phyloP scores from a whole-genome alignment of 164 flowering plant genomes.

The Taxillus chinensis region DNA sequence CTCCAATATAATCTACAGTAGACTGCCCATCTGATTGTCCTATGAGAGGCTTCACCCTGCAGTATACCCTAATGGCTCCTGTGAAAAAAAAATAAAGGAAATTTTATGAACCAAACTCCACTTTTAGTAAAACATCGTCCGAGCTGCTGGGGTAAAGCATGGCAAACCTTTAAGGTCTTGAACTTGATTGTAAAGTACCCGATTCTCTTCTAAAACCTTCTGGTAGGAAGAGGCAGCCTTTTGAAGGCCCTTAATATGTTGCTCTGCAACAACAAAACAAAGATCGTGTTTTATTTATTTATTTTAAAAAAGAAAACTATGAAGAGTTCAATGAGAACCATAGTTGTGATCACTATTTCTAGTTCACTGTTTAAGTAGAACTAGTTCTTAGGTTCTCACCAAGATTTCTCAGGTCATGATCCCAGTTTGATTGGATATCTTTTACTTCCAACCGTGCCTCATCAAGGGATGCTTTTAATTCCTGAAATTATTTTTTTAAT shows the following conservation, averaged over 20 bases:
- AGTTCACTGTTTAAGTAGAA: too few relatives aligned
- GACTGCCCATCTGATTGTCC: conserved; percentile 43
- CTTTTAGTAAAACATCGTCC: neutral
- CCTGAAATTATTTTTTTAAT: conserved; percentile 26
- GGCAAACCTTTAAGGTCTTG: conserved; percentile 78
- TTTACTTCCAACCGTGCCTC: conserved; percentile 38
- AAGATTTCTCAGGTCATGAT: conserved; percentile 40
- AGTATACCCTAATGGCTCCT: conserved; percentile 85
- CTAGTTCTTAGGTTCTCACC: conserved; percentile 32
- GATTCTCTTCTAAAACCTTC: conserved; percentile 73
- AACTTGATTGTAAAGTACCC: conserved; percentile 71
- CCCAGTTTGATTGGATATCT: conserved; percentile 46
- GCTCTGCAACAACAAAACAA: conserved; percentile 22
- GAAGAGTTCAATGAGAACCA: too few relatives aligned
- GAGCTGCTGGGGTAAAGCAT: neutral
- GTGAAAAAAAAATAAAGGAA: conserved; percentile 9
- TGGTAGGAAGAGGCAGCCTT: conserved; percentile 62
- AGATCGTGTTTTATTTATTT: neutral
- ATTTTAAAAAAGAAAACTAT: neutral
- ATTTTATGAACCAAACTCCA: neutral
- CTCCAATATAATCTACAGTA: conserved; percentile 76
- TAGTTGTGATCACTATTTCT: too few relatives aligned
- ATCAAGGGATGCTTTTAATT: conserved; percentile 31
- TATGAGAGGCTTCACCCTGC: conserved; percentile 72
- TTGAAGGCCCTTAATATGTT: conserved; percentile 49